These are phyloP conservation scores for Komagataella kurtzmanii DNA, from an alignment of 805 yeast species.

Conservation along the genomic window DNA sequence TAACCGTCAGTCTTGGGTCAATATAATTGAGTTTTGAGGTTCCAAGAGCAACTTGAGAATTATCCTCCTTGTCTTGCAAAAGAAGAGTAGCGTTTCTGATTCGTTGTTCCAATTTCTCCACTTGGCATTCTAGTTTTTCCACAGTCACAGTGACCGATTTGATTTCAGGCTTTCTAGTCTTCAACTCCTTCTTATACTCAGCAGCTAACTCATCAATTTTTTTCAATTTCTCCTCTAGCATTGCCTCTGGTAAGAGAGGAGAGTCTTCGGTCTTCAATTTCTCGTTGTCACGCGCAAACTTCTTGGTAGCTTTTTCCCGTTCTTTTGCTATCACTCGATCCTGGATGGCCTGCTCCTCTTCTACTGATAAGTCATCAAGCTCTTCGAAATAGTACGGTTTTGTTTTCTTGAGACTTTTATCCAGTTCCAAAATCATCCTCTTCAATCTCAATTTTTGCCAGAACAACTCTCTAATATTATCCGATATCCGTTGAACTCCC, in stretches of 20 bases:
- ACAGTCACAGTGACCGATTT: constrained; percentile 33
- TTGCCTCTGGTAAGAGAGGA: constrained; percentile 37
- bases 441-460: constrained; percentile 77
- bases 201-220: constrained; percentile 38
- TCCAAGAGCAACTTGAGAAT: constrained; percentile 84
- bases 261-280: constrained; percentile 48
- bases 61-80: constrained; percentile 85
- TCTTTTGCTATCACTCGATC: constrained; percentile 50
- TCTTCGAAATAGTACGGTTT: constrained; percentile 52
- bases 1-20: constrained; percentile 84
- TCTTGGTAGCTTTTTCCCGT: constrained; percentile 46
- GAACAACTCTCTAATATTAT: constrained; percentile 61
- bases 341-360: constrained; percentile 48
- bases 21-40: constrained; percentile 92
- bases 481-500: constrained; percentile 67
- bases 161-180: constrained; percentile 43
- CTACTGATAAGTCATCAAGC: constrained; percentile 50
- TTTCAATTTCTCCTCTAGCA: constrained; percentile 42
- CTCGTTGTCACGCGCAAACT: constrained; percentile 67
- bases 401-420: constrained; percentile 34
- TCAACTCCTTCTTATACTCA: constrained; percentile 42
- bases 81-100: constrained; percentile 58
- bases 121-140: constrained; percentile 61
- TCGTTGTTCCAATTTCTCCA: constrained; percentile 60
- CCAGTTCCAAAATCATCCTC: constrained; percentile 55